Base-by-base conservation (phyloP, 768 basidiomycete genomes). In the Naganishia friedmannii region DNA sequence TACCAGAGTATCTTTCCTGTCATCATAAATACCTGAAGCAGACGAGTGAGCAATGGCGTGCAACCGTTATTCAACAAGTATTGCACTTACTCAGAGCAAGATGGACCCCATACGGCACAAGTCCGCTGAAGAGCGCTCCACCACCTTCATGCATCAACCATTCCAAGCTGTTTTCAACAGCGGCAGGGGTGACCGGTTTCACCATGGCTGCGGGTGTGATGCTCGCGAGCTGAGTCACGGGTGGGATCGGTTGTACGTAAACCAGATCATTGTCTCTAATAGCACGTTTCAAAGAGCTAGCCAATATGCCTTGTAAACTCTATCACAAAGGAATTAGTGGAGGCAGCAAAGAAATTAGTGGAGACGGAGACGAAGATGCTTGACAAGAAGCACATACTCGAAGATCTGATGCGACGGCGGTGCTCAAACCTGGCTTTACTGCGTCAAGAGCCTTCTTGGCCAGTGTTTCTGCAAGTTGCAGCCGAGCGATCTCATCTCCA, bases 221-320 rank as follows among this genome's bases (percentile, higher is more conserved):
- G 0, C 85, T 77, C 0, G 88, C 82, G 8, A 96, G 85, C 19
- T 88, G 85, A 1, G 89, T 87, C 4, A 86, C 75, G 0, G 92
- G 83, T 0, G 94, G 93, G 0, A 95, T 84, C 68, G 91, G 89
- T 63, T 91, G 86, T 74, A 96, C 92, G 82, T 97, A 99, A 46
- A 99, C 96, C 8, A 96, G 83, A 80, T 95, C 90, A 78, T 99
- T 99, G 80, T 98, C 95, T 37, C 92, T 87, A 72, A 89, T 87
- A 0, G 94, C 91, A 17, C 91, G 86, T 4, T 83, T 81, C 39
- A 90, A 80, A 67, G 87, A 86, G 65, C 86, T 87, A 73, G 89
- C 86, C 29, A 96, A 83, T 9, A 83, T 87, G 55, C 89, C 88
- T 29, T 90, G 82, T 19, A 97, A 83, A 0, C 90, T 91, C 93